Percentiles rank a stretch among this genome's conserved stretches.
Conservation (phyloP, 106 monocot species). For the Xerophyta viscosa region DNA sequence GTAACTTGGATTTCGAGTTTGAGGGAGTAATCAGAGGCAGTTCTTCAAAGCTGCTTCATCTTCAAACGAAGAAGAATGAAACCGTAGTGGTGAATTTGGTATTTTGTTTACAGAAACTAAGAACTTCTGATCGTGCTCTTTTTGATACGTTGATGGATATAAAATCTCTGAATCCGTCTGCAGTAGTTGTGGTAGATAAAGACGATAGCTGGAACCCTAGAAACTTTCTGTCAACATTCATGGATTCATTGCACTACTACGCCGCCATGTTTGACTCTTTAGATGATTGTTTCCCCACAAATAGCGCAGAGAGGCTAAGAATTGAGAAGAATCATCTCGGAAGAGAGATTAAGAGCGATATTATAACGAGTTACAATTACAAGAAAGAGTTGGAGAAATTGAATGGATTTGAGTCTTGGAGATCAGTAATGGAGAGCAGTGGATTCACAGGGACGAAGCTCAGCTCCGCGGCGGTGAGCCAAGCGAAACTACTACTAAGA, state of each 20-base stretch:
- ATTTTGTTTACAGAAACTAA: slow-evolving; percentile 29
- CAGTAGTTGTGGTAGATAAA: slow-evolving; percentile 41
- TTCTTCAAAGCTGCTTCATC: not conserved
- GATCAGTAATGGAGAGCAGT: slow-evolving; percentile 24
- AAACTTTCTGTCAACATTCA: slow-evolving; percentile 25
- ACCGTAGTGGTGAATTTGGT: slow-evolving; percentile 37
- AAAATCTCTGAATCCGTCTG: slow-evolving; percentile 27
- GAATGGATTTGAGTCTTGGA: slow-evolving; percentile 41
- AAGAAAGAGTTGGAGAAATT: slow-evolving; percentile 2
- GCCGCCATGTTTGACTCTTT: slow-evolving; percentile 49
- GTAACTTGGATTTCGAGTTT: slow-evolving; percentile 45
- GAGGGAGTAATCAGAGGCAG: slow-evolving; percentile 23
- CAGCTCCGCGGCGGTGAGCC: slow-evolving; percentile 51
- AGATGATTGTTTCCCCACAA: slow-evolving; percentile 37
- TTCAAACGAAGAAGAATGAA: slow-evolving; percentile 13
- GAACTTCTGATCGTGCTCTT: slow-evolving; percentile 17
- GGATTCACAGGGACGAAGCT: slow-evolving; percentile 23
- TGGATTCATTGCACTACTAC: slow-evolving; percentile 36
- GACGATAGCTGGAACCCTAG: slow-evolving; percentile 15
- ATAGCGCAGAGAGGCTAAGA: slow-evolving; percentile 37
- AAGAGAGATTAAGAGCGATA: slow-evolving; percentile 28
- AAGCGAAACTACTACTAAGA: slow-evolving; percentile 49
- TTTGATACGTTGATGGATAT: slow-evolving; percentile 13
- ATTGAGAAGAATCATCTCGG: slow-evolving; percentile 54
- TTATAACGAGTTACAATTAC: not conserved